Evolutionary conservation across 805 yeast genomes (phyloP), one percentile per base, ranked within the genome.

Genomic region (Pichia ethanolica): DNA sequence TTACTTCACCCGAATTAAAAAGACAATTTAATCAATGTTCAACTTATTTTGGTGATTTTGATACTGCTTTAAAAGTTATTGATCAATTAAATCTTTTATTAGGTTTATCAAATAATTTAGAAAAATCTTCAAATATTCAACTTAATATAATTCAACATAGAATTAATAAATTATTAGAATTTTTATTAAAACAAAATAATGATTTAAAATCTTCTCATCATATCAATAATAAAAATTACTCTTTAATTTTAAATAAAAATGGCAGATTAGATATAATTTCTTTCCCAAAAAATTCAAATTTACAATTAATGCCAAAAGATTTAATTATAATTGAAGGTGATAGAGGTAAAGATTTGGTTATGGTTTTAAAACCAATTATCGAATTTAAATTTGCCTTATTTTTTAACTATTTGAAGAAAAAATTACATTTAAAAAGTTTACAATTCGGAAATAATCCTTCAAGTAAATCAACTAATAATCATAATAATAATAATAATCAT

Each of bases 311-410:
- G 53, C 71, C 77, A 42, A 72, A 78, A 49, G 93, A 86, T 64
- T 71, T 86, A 59, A 86, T 85, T 9, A 80, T 86, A 20, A 83
- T 84, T 49, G 93, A 86, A 66, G 95, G 93, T 48, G 95, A 86
- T 62, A 72, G 93, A 53, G 95, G 95, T 32, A 83, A 83, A 58
- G 95, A 86, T 64, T 65, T 86, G 54, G 91, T 82, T 9, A 77
- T 81, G 77, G 79, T 86, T 41, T 67, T 85, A 32, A 85, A 83
- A 53, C 88, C 91, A 0, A 64, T 72, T 39, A 74, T 85, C 33
- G 75, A 73, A 41, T 71, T 83, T 49, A 78, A 82, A 51, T 70
- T 82, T 62, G 91, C 91, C 3, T 72, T 85, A 44, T 72, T 86
- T 51, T 77, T 86, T 60, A 85, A 85, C 58, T 86, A 84, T 58